Evolutionary conservation across 192 early-diverging fungal genomes (phyloP).

Genomic region (Umbelopsis vinacea): DNA sequence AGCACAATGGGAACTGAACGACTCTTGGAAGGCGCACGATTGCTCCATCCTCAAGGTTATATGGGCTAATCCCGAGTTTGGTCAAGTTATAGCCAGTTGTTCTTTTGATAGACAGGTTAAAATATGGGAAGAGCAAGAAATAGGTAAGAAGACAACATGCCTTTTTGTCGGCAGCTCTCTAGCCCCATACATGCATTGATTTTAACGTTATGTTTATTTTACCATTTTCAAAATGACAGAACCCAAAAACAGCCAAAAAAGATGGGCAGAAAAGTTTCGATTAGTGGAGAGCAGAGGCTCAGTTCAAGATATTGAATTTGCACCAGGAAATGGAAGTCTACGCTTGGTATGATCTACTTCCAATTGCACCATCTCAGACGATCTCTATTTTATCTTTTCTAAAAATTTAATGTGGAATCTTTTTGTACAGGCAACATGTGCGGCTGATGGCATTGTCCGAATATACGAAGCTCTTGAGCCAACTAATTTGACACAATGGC

Average conservation of each 20-base stretch:
- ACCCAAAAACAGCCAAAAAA: constrained; percentile 60
- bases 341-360: constrained; percentile 60
- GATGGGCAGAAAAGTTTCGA: constrained; percentile 69
- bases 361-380: not conserved
- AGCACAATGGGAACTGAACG: constrained; percentile 76
- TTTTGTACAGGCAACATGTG: constrained; percentile 65
- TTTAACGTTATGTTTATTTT: too few relatives aligned
- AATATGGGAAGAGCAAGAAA: constrained; percentile 88
- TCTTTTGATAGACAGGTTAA: constrained; percentile 90
- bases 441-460: constrained; percentile 82
- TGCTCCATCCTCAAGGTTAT: constrained; percentile 81
- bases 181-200: too few relatives aligned
- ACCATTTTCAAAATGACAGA: constrained; percentile 26
- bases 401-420: not conserved
- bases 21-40: constrained; percentile 89
- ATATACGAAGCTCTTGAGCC: constrained; percentile 89
- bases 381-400: constrained; percentile 4
- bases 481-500: constrained; percentile 78
- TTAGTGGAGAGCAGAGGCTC: constrained; percentile 71
- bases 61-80: constrained; percentile 98
- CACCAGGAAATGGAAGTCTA: constrained; percentile 80
- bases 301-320: constrained; percentile 90
- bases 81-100: constrained; percentile 87
- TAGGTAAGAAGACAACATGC: constrained; percentile 12
- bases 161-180: too few relatives aligned